phyloP scores from a whole-genome alignment of 129 eudicot species.

The Apium graveolens region DNA sequence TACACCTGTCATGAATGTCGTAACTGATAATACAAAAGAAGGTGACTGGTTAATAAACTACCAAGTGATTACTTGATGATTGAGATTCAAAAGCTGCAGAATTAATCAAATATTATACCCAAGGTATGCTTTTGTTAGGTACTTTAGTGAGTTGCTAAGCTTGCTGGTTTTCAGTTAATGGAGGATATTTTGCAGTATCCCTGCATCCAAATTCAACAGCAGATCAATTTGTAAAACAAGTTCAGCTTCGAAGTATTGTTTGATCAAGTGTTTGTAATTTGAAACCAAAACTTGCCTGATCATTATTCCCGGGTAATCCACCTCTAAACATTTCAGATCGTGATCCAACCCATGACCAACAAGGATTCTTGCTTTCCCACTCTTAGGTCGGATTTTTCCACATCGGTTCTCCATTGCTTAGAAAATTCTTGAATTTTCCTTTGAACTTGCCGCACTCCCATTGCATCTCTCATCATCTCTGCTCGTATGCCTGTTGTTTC shows the following conservation, averaged over 20 bases:
- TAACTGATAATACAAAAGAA: conserved; percentile 33
- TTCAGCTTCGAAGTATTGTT: neutral
- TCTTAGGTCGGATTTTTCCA: conserved; percentile 41
- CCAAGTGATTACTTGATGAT: too few species aligned
- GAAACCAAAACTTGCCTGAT: conserved; percentile 46
- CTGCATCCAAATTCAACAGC: conserved; percentile 15
- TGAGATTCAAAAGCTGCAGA: neutral
- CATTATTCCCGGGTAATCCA: conserved; percentile 56
- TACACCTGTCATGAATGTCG: conserved; percentile 74
- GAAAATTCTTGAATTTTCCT: conserved; percentile 37
- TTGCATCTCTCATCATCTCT: conserved; percentile 54
- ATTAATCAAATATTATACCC: conserved; percentile 38
- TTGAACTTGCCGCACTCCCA: conserved; percentile 48
- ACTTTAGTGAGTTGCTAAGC: conserved; percentile 67
- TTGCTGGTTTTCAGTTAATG: conserved; percentile 58
- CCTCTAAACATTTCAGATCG: conserved; percentile 45
- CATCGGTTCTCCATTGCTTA: conserved; percentile 57
- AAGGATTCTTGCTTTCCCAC: conserved; percentile 63
- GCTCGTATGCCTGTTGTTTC: conserved; percentile 49
- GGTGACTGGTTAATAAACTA: too few species aligned
- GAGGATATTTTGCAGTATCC: conserved; percentile 65
- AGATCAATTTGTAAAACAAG: neutral
- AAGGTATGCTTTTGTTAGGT: conserved; percentile 53
- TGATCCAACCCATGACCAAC: conserved; percentile 52
- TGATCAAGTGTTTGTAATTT: neutral